phyloP scores from a whole-genome alignment of 2,329 filamentous ascomycete genomes.

The Penicillium rolfsii region DNA sequence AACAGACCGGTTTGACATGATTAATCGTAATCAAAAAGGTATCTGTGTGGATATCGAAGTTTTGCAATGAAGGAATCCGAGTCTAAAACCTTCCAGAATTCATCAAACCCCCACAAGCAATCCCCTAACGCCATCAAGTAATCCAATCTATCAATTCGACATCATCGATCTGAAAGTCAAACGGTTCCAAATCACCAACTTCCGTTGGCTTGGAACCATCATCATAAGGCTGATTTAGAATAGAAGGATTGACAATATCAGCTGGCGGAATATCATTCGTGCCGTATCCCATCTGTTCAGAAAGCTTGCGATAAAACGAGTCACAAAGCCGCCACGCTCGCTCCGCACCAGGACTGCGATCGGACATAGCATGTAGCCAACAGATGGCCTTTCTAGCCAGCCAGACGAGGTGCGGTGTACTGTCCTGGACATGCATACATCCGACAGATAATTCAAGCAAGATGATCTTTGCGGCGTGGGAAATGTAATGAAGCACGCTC shows the following conservation, averaged over 20 bases:
- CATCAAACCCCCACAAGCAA: neutral
- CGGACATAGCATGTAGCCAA: constrained; percentile 2
- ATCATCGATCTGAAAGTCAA: constrained; percentile 7
- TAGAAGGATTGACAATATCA: neutral
- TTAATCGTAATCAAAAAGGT: too few relatives aligned
- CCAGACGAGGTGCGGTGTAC: neutral
- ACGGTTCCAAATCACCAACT: constrained; percentile 1
- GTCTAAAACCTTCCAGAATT: neutral
- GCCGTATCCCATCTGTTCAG: neutral
- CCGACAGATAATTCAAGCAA: constrained; percentile 1
- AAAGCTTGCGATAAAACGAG: constrained; percentile 1
- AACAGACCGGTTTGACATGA: too few relatives aligned
- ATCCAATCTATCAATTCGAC: constrained; percentile 4
- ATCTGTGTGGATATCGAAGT: neutral
- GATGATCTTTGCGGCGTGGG: constrained; percentile 1
- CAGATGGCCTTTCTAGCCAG: neutral
- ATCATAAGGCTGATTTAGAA: neutral
- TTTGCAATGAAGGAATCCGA: neutral
- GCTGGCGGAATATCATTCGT: neutral
- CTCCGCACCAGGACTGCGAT: neutral
- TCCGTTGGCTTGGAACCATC: neutral
- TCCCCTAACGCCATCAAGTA: neutral
- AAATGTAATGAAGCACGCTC: constrained; percentile 2
- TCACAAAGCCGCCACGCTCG: constrained; percentile 3
- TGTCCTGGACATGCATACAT: neutral